Percentiles rank a stretch among this genome's conserved stretches.
Conservation (phyloP, 768 basidiomycete species). For the Mycena crocata region DNA sequence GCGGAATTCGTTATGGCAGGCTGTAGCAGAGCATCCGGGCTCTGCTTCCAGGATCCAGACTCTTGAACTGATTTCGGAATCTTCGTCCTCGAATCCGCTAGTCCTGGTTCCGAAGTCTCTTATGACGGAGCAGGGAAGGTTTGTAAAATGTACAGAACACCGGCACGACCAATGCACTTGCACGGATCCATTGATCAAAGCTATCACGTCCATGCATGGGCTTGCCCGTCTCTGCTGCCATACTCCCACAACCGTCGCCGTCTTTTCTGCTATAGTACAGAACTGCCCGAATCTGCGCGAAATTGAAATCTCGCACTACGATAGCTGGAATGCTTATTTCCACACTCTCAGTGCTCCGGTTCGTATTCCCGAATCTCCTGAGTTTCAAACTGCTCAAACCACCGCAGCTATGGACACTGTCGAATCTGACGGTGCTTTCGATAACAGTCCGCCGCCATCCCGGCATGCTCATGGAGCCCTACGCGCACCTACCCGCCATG, state of each 20-base stretch:
- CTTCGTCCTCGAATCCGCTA: neutral
- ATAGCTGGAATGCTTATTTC: neutral
- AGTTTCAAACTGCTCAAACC: neutral
- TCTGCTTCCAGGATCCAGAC: neutral
- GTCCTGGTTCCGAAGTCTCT: neutral
- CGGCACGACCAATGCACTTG: no score
- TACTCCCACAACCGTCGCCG: neutral
- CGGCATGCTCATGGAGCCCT: neutral
- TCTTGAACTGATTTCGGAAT: neutral
- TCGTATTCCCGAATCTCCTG: neutral
- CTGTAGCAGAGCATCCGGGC: neutral
- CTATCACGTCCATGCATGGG: no score
- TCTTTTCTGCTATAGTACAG: neutral
- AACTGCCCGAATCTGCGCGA: neutral
- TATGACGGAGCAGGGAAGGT: neutral
- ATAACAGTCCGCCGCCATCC: neutral
- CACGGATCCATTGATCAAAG: no score
- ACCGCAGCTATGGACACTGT: neutral
- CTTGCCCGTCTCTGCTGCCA: neutral
- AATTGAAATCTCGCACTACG: neutral
- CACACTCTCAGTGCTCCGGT: neutral
- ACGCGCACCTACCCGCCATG: neutral
- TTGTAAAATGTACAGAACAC: no score
- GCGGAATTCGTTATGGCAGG: neutral
- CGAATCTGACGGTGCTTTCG: neutral